Conservation (phyloP, 495 filamentous ascomycete species). For the Tuber melanosporum region DNA sequence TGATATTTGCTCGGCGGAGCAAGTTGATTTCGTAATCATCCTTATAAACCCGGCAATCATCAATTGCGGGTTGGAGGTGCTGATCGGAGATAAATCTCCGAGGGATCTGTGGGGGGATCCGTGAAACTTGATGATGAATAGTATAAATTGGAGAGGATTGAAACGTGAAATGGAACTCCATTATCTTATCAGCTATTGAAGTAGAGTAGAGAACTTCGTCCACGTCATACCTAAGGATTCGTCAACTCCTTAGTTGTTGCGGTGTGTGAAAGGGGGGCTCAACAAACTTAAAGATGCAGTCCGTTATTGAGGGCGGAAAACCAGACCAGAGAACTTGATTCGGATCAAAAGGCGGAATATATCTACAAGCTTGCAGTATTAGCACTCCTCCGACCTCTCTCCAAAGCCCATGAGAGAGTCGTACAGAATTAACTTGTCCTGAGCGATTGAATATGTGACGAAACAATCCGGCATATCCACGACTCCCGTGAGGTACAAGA, state of each 20-base stretch:
- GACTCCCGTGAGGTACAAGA: constrained; percentile 61
- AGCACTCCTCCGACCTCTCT: not conserved
- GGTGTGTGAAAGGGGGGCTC: not conserved
- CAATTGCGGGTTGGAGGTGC: constrained; percentile 59
- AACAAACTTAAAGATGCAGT: constrained; percentile 47
- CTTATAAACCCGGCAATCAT: constrained; percentile 69
- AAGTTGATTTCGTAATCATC: constrained; percentile 69
- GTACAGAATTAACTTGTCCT: constrained; percentile 53
- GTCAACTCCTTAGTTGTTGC: not conserved
- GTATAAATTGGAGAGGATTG: constrained; percentile 38
- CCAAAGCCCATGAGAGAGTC: not conserved
- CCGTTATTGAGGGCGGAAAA: constrained; percentile 48
- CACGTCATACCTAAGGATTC: constrained; percentile 45
- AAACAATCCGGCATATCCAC: constrained; percentile 54
- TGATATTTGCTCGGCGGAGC: constrained; percentile 68
- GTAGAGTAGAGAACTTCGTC: constrained; percentile 48
- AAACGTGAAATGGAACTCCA: constrained; percentile 19
- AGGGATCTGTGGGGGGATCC: constrained; percentile 26
- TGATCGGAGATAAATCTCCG: constrained; percentile 43
- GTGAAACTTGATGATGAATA: constrained; percentile 28
- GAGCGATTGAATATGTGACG: constrained; percentile 57
- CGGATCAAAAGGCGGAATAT: constrained; percentile 55
- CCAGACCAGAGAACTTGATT: constrained; percentile 58
- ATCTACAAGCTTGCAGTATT: constrained; percentile 11
- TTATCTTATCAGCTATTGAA: constrained; percentile 21